Evolutionary conservation across 108 stramenopile genomes (phyloP), one percentile per base, ranked within the genome.

Genomic region (Skeletonema costatum): DNA sequence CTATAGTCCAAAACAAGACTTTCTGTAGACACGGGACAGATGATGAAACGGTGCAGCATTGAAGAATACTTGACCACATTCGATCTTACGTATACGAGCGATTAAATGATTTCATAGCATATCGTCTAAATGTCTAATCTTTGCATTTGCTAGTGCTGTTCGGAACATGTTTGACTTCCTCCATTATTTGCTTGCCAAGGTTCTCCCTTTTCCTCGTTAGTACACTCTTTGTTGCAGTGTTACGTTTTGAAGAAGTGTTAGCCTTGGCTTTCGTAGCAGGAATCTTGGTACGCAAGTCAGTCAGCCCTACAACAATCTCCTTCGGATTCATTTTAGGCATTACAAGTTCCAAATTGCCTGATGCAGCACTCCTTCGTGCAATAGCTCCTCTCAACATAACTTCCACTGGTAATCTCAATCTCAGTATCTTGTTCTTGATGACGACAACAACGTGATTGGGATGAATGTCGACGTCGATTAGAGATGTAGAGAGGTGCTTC

Each of bases 391-490:
- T 78, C 2, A 90, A 75, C 17, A 51, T 17, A 3, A 96, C 92
- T 76, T 96, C 93, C 4, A 84, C 77, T 17, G 94, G 92, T 14
- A 93, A 80, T 9, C 61, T 38, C 11, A 95, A 76, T 19, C 92
- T 79, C 32, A 95, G 69, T 30, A 89, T 62, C 82, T 96, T 97
- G 19, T 83, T 85, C 82, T 94, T 95, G 66, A 93, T 88, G 9
- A 97, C 80, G 13, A 97, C 71, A 64, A 83, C 86, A 53, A 94
- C 87, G 71, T 93, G 91, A 17, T 70, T 75, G 16, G 96, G 96
- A 78, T 96, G 93, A 16, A 92, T 87, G 60, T 97, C 94, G 8
- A 95, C 89, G 81, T 97, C 96, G 32, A 97, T 87, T 56, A 97
- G 77, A 11, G 85, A 87, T 31, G 86, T 85, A 64, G 93, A 92